phyloP scores from a whole-genome alignment of 345 rosid genomes.

The Abelmoschus esculentus region DNA sequence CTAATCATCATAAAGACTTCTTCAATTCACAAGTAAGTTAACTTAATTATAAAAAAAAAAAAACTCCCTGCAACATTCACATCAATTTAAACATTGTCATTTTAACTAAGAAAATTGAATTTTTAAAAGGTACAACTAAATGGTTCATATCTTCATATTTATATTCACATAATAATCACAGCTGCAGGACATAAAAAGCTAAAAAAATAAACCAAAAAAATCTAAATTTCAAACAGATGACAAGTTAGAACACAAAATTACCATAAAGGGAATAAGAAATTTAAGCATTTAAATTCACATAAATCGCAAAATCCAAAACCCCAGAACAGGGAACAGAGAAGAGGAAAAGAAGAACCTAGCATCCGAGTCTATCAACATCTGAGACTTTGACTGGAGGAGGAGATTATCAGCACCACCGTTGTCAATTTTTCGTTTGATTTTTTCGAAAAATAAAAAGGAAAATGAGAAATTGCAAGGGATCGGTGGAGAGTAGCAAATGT shows the following conservation, averaged over 20 bases:
- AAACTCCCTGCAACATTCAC: not conserved
- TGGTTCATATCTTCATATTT: not conserved
- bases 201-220: not conserved
- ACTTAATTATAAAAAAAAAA: not conserved
- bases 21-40: not conserved
- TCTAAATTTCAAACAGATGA: not conserved
- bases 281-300: not conserved
- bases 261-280: not conserved
- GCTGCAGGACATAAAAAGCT: not conserved
- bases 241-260: not conserved
- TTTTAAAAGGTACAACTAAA: not conserved
- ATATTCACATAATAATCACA: not conserved
- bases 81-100: not conserved
- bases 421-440: not conserved
- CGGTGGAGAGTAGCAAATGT: not conserved
- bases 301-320: constrained; percentile 11
- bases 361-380: not conserved
- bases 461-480: not conserved
- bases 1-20: not conserved
- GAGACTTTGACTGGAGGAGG: not conserved
- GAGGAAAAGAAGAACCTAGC: constrained; percentile 6
- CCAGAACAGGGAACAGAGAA: not conserved
- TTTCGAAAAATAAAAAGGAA: too few species aligned
- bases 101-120: not conserved
- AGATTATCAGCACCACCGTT: not conserved